Conservation (phyloP, 495 filamentous ascomycete species). For the Amphirosellinia nigrospora region DNA sequence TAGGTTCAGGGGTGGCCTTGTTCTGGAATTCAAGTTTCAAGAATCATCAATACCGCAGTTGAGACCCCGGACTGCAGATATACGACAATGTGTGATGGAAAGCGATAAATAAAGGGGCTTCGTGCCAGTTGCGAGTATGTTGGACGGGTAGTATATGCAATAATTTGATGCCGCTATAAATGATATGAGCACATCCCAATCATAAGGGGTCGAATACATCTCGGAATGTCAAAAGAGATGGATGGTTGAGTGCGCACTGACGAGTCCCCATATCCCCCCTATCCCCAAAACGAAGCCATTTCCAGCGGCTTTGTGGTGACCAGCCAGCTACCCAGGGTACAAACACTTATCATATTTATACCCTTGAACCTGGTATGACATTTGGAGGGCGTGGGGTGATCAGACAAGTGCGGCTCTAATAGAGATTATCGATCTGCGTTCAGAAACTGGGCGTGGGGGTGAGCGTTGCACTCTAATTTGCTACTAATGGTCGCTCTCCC, state of each 20-base stretch:
- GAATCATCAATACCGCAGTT: not conserved
- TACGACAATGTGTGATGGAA: not conserved
- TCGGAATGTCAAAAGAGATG: not conserved
- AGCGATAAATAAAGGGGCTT: not conserved
- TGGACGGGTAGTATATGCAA: not conserved
- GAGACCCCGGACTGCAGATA: not conserved
- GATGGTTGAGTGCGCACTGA: not conserved
- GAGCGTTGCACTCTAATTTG: not conserved
- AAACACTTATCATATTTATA: not conserved
- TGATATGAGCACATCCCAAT: not conserved
- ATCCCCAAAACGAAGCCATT: not conserved
- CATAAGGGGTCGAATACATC: not conserved
- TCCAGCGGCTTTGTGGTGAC: not conserved
- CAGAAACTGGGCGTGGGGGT: not conserved
- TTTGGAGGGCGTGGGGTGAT: not conserved
- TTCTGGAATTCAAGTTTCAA: not conserved
- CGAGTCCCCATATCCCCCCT: not conserved
- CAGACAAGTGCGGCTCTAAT: not conserved
- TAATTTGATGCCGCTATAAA: not conserved
- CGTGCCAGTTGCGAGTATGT: not conserved
- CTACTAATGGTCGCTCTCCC: slow-evolving; percentile 7
- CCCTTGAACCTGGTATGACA: not conserved
- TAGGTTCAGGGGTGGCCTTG: not conserved
- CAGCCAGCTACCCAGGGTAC: not conserved
- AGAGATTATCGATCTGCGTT: not conserved